A percentile compares a stretch with the other conserved stretches of the same genome.
Conservation (phyloP, 108 stramenopile genomes). For the Cyclotella baltica region DNA sequence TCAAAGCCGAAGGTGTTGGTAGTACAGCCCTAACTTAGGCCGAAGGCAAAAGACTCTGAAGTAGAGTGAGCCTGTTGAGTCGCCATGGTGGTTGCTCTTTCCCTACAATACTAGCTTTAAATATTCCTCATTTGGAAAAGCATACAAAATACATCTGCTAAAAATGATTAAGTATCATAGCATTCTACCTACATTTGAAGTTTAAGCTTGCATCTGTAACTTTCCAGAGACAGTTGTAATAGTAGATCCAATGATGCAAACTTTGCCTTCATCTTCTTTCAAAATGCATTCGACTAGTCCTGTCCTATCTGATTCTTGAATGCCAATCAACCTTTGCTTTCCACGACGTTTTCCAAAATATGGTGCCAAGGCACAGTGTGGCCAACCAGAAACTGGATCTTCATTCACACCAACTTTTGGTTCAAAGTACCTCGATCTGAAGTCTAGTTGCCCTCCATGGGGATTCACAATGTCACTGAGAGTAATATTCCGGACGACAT, state of each 20-base stretch:
- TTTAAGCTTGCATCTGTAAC: slow-evolving; percentile 41
- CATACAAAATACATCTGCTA: too few relatives aligned
- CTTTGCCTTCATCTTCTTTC: slow-evolving; percentile 50
- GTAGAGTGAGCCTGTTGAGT: too few relatives aligned
- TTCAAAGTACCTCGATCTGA: slow-evolving; percentile 93
- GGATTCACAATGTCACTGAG: slow-evolving; percentile 19
- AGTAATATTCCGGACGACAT: not conserved
- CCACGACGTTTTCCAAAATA: slow-evolving; percentile 87
- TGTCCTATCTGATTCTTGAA: slow-evolving; percentile 88
- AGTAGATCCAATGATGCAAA: slow-evolving; percentile 72
- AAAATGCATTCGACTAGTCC: slow-evolving; percentile 85
- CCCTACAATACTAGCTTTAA: too few relatives aligned
- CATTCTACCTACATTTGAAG: too few relatives aligned
- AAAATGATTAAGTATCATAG: too few relatives aligned
- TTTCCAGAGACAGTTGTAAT: slow-evolving; percentile 61
- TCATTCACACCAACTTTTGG: slow-evolving; percentile 96
- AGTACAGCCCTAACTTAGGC: too few relatives aligned
- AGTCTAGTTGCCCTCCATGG: slow-evolving; percentile 58
- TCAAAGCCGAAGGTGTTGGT: too few relatives aligned
- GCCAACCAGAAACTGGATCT: slow-evolving; percentile 97
- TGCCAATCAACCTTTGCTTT: slow-evolving; percentile 76
- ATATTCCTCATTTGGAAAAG: too few relatives aligned
- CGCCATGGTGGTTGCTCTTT: too few relatives aligned
- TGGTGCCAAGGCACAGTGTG: slow-evolving; percentile 93
- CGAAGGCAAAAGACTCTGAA: too few relatives aligned